phyloP scores from a whole-genome alignment of 73 alveolate genomes.

The Breviolum minutum region DNA sequence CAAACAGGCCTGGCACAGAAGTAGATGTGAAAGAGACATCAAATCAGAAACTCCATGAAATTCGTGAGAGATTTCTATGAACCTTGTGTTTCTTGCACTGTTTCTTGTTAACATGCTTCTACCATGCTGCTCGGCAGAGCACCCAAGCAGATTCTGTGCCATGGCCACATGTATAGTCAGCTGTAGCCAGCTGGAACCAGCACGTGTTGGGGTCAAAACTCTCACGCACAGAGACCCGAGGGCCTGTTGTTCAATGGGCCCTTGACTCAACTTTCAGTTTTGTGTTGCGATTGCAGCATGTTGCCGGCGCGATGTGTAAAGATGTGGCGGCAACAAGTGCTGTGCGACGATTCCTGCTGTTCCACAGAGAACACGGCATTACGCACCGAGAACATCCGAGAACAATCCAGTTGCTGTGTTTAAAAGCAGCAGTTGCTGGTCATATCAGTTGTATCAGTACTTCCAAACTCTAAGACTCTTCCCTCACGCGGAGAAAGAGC shows the following conservation, averaged over 20 bases:
- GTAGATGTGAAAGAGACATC: neutral
- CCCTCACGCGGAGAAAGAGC: no score
- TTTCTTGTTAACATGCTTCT: no score
- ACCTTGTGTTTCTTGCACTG: no score
- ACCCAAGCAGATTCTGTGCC: no score
- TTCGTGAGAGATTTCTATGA: no score
- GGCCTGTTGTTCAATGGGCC: neutral
- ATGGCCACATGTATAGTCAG: neutral
- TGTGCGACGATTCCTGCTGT: neutral
- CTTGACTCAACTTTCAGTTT: slow-evolving; percentile 7
- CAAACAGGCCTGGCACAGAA: neutral
- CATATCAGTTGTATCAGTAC: neutral
- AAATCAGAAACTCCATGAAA: no score
- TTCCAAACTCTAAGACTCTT: no score
- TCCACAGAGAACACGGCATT: slow-evolving; percentile 4
- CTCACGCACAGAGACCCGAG: neutral
- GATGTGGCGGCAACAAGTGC: neutral
- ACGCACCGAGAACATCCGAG: no score
- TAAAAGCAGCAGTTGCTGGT: slow-evolving; percentile 1
- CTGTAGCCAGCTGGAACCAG: neutral
- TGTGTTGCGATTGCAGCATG: neutral
- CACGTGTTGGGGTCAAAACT: neutral
- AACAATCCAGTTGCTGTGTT: neutral
- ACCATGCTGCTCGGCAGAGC: no score
- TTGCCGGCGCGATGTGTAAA: neutral